These are phyloP conservation scores for Fomitopsis serialis DNA, from an alignment of 768 basidiomycete genomes.

Conservation along the genomic window DNA sequence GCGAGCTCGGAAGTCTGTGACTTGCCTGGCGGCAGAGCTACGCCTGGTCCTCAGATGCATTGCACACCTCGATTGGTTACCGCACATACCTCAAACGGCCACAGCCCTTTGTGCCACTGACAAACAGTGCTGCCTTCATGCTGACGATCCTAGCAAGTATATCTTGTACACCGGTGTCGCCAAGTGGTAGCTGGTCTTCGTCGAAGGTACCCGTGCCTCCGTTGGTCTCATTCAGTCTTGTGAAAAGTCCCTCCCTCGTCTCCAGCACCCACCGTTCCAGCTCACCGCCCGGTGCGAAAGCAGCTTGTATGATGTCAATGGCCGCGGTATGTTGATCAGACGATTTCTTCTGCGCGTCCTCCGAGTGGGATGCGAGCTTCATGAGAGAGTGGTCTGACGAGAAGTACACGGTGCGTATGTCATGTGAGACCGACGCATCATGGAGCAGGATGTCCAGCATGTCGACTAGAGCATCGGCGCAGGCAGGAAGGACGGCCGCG, in stretches of 20 bases:
- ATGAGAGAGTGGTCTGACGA: slow-evolving; percentile 47
- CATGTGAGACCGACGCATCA: slow-evolving; percentile 18
- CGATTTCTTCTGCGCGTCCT: slow-evolving; percentile 13
- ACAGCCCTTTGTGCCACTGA: slow-evolving; percentile 44
- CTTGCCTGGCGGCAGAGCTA: slow-evolving; percentile 51
- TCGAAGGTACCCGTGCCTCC: neutral
- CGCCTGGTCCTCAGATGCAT: neutral
- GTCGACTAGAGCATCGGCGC: slow-evolving; percentile 45
- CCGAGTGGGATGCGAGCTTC: neutral
- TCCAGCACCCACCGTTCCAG: slow-evolving; percentile 37
- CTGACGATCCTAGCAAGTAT: slow-evolving; percentile 55
- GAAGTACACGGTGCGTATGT: slow-evolving; percentile 44
- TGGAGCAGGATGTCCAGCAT: slow-evolving; percentile 25
- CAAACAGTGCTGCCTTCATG: slow-evolving; percentile 42
- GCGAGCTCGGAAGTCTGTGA: slow-evolving; percentile 37
- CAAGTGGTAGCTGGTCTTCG: slow-evolving; percentile 24
- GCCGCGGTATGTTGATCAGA: slow-evolving; percentile 40
- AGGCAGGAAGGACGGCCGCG: slow-evolving; percentile 35
- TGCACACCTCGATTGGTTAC: neutral
- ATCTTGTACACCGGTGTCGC: slow-evolving; percentile 45
- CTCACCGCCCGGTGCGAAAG: slow-evolving; percentile 38
- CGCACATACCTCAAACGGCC: slow-evolving; percentile 39
- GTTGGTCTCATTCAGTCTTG: slow-evolving; percentile 9
- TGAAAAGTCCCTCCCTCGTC: slow-evolving; percentile 30
- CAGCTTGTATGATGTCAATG: slow-evolving; percentile 34